Conservation (phyloP, 495 filamentous ascomycete genomes). For the Pseudoneurospora amorphoporcata region DNA sequence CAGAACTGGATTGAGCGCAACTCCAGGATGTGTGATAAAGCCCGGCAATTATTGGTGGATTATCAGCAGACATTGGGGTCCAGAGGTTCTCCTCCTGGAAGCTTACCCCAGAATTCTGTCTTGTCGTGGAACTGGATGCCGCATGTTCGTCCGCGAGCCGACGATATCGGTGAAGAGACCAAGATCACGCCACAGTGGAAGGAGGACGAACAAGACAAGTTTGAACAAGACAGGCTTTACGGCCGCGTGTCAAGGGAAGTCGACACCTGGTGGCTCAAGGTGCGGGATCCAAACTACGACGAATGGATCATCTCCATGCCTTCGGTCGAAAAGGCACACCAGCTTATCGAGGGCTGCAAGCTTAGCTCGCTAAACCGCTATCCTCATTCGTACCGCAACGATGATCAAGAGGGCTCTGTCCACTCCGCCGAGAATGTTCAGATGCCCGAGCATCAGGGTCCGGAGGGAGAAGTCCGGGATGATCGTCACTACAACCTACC, state of each 20-base stretch:
- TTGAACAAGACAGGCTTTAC: slow-evolving; percentile 40
- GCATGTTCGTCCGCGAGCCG: slow-evolving; percentile 19
- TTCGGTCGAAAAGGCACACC: slow-evolving; percentile 38
- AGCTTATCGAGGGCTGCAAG: slow-evolving; percentile 38
- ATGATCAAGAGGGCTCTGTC: slow-evolving; percentile 57
- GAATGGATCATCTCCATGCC: slow-evolving; percentile 44
- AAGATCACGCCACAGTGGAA: slow-evolving; percentile 31
- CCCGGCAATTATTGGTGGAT: slow-evolving; percentile 27
- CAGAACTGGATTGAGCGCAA: slow-evolving; percentile 43
- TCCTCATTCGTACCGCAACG: slow-evolving; percentile 37
- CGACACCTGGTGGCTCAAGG: slow-evolving; percentile 46
- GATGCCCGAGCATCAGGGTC: slow-evolving; percentile 35
- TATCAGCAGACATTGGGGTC: slow-evolving; percentile 23
- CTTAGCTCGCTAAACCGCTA: slow-evolving; percentile 37
- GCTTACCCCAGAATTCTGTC: slow-evolving; percentile 24
- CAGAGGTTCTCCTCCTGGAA: slow-evolving; percentile 21
- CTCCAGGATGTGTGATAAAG: slow-evolving; percentile 36
- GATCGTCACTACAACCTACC: slow-evolving; percentile 23
- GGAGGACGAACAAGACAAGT: slow-evolving; percentile 35
- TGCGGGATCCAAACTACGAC: slow-evolving; percentile 42
- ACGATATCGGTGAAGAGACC: slow-evolving; percentile 19
- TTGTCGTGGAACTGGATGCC: slow-evolving; percentile 35
- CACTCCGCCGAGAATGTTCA: slow-evolving; percentile 22
- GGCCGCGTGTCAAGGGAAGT: slow-evolving; percentile 47
- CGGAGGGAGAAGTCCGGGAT: slow-evolving; percentile 37